Evolutionary conservation across 148 eudicot genomes (phyloP).

Genomic region (Heliamphora exappendiculata): DNA sequence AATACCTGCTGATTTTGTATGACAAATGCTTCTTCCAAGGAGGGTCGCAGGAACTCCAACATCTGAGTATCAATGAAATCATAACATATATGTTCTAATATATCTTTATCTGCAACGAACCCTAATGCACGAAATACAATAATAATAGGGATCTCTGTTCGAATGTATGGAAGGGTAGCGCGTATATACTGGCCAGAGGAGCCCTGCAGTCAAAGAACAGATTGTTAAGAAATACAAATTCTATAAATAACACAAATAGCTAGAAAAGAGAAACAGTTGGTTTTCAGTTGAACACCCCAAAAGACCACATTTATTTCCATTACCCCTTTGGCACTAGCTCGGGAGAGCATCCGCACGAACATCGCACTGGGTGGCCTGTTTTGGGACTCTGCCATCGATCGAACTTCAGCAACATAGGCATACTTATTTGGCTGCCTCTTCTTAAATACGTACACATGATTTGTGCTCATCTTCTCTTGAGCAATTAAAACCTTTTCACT

Average conservation of each 20-base stretch:
- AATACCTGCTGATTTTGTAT: slow-evolving; percentile 86
- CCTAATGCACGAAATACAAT: slow-evolving; percentile 94
- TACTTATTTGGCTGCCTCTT: slow-evolving; percentile 99
- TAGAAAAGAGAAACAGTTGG: background rate
- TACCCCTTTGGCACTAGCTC: slow-evolving; percentile 99
- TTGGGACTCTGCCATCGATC: slow-evolving; percentile 96
- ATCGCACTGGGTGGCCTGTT: slow-evolving; percentile 95
- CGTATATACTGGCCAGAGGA: slow-evolving; percentile 96
- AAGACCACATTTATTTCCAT: slow-evolving; percentile 10
- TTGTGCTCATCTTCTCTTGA: slow-evolving; percentile 99
- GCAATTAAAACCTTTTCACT: slow-evolving; percentile 98
- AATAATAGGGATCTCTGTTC: slow-evolving; percentile 88
- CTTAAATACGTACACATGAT: slow-evolving; percentile 95
- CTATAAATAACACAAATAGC: background rate
- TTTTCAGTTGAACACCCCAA: background rate
- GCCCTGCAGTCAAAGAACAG: slow-evolving; percentile 46
- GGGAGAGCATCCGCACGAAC: slow-evolving; percentile 97
- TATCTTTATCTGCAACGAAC: slow-evolving; percentile 96
- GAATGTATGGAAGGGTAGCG: slow-evolving; percentile 90
- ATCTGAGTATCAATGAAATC: slow-evolving; percentile 88
- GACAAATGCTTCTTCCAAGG: slow-evolving; percentile 96
- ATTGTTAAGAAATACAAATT: background rate
- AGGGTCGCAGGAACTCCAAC: slow-evolving; percentile 98
- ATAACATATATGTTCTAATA: slow-evolving; percentile 93
- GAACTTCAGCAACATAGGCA: slow-evolving; percentile 91